Percentiles rank a stretch among this genome's conserved stretches.
Evolutionary conservation across 2,329 filamentous ascomycete genomes (phyloP).

Genomic region (Ampelomyces quisqualis): DNA sequence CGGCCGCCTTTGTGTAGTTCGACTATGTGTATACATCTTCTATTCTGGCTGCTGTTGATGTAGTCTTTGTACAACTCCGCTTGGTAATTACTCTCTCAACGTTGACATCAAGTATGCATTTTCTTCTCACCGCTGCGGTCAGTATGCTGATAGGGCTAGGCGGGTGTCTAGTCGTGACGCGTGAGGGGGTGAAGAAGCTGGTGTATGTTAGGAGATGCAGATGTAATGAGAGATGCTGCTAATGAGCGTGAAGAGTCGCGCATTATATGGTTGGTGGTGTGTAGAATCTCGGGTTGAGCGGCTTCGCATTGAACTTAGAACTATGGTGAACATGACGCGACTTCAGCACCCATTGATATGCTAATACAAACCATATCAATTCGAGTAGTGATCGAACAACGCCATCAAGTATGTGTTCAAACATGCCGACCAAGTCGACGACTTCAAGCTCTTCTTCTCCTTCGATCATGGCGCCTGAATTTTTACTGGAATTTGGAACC

Average conservation of each 20-base stretch:
- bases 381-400: conserved; percentile 26
- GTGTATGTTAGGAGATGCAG: not conserved
- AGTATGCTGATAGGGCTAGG: conserved; percentile 6
- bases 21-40: no score
- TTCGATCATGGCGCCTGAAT: conserved; percentile 35
- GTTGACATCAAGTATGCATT: conserved; percentile 6
- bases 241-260: conserved; percentile 14
- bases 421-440: conserved; percentile 25
- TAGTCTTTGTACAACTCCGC: no score
- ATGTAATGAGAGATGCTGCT: not conserved
- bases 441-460: conserved; percentile 43
- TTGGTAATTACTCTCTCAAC: not conserved
- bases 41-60: no score
- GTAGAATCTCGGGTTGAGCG: conserved; percentile 35
- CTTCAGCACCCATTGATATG: not conserved
- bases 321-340: conserved; percentile 21
- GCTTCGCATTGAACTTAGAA: conserved; percentile 42
- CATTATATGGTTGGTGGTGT: conserved; percentile 32
- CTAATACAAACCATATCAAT: conserved; percentile 8
- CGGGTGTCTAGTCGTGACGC: conserved; percentile 2
- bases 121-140: conserved; percentile 4
- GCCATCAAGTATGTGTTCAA: conserved; percentile 36
- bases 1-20: not conserved
- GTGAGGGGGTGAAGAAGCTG: conserved; percentile 6
- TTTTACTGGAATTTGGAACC: conserved; percentile 15